phyloP scores from a whole-genome alignment of 2,329 filamentous ascomycete species.

The Cladosporium sp. region DNA sequence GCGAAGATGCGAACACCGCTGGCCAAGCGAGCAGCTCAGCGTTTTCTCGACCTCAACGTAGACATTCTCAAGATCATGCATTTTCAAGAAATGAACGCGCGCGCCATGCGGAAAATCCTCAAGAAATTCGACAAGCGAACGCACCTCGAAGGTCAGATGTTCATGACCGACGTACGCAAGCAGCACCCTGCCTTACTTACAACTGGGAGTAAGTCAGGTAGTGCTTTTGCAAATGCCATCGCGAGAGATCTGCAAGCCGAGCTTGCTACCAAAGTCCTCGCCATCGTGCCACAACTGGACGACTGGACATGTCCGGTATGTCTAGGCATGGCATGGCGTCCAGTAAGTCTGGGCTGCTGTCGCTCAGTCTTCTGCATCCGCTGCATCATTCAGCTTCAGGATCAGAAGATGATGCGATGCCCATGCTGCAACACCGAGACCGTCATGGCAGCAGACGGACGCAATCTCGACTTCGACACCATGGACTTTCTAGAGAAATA shows the following conservation, averaged over 20 bases:
- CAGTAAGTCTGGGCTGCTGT: slow-evolving; percentile 67
- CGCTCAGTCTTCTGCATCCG: slow-evolving; percentile 77
- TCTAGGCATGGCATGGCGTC: slow-evolving; percentile 72
- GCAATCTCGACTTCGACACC: slow-evolving; percentile 63
- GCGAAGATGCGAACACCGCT: slow-evolving; percentile 61
- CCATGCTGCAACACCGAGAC: slow-evolving; percentile 71
- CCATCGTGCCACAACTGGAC: slow-evolving; percentile 72
- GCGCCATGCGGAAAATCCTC: slow-evolving; percentile 74
- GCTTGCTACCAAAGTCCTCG: slow-evolving; percentile 66
- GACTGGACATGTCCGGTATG: slow-evolving; percentile 82
- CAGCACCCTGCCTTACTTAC: slow-evolving; percentile 26
- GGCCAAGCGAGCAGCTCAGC: slow-evolving; percentile 59
- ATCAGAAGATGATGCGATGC: slow-evolving; percentile 61
- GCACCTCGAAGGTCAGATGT: slow-evolving; percentile 52
- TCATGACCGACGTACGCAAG: slow-evolving; percentile 22
- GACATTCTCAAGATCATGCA: slow-evolving; percentile 73
- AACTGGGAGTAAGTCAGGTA: slow-evolving; percentile 45
- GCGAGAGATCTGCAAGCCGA: slow-evolving; percentile 72
- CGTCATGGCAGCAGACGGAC: slow-evolving; percentile 64
- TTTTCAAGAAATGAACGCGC: slow-evolving; percentile 79
- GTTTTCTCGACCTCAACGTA: slow-evolving; percentile 68
- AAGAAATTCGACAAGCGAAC: slow-evolving; percentile 93
- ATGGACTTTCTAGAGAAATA: slow-evolving; percentile 67
- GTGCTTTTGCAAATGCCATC: slow-evolving; percentile 61
- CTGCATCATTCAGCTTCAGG: slow-evolving; percentile 76